These are phyloP conservation scores for Malus orientalis DNA, from an alignment of 306 rosid genomes.

Conservation along the genomic window DNA sequence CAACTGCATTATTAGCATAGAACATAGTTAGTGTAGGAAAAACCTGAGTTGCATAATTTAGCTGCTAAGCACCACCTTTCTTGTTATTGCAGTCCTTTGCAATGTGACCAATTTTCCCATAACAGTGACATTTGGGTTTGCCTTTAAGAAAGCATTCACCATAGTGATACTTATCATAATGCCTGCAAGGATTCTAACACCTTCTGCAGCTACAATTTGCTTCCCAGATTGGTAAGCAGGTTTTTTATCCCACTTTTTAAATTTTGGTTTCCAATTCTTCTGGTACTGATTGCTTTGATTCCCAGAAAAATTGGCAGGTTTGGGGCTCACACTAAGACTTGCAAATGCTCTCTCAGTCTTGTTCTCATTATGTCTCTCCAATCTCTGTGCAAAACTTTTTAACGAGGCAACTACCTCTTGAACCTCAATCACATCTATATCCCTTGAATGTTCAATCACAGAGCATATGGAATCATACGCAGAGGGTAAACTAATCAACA, in stretches of 20 bases:
- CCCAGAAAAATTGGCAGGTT: no score
- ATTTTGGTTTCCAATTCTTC: neutral
- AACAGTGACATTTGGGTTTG: neutral
- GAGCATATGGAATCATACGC: no score
- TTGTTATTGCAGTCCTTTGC: neutral
- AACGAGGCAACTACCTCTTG: no score
- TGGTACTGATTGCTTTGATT: neutral
- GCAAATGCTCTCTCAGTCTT: no score
- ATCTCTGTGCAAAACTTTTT: no score
- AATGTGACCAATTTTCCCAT: neutral
- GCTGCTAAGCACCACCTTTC: neutral
- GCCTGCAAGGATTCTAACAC: neutral
- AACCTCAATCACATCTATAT: no score
- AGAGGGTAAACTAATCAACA: no score
- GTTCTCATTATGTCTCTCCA: no score
- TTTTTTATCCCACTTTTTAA: neutral
- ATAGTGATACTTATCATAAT: neutral
- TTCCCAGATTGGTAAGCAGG: neutral
- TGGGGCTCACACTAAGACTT: no score
- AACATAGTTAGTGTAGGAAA: neutral
- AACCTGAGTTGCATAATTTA: neutral
- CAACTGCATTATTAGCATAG: neutral
- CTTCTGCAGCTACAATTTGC: neutral
- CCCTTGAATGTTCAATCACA: no score
- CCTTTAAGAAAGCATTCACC: neutral